Conservation (phyloP, 495 filamentous ascomycete species). For the Tuber borchii region DNA sequence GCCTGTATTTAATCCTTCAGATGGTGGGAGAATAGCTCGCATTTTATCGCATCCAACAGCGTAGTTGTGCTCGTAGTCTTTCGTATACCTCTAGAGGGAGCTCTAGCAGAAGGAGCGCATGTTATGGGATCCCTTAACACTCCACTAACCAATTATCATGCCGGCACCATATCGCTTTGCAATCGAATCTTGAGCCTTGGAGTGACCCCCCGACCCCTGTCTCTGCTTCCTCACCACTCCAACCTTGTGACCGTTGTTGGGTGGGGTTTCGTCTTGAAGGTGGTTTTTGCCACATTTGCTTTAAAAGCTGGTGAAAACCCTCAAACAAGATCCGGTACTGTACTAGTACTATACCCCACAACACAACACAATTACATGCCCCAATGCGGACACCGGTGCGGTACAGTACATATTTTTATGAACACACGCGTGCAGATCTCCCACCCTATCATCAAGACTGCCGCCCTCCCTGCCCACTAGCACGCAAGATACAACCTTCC, state of each 20-base stretch:
- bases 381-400: not conserved
- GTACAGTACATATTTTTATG: not conserved
- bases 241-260: not conserved
- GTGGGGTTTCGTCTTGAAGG: not conserved
- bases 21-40: not conserved
- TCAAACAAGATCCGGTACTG: not conserved
- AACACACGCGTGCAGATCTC: not conserved
- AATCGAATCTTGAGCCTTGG: not conserved
- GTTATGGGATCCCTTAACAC: not conserved
- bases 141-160: not conserved
- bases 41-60: not conserved
- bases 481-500: not conserved
- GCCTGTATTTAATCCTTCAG: not conserved
- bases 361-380: not conserved
- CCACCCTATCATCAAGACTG: not conserved
- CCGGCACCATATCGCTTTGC: not conserved
- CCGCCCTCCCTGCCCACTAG: not conserved
- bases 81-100: not conserved
- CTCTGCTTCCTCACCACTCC: not conserved
- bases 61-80: not conserved
- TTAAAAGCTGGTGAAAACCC: not conserved
- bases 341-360: not conserved
- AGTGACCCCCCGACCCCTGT: not conserved
- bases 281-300: not conserved
- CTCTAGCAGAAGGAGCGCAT: not conserved